phyloP scores from a whole-genome alignment of 176 grass and related monocot genomes.

The Avena atlantica region DNA sequence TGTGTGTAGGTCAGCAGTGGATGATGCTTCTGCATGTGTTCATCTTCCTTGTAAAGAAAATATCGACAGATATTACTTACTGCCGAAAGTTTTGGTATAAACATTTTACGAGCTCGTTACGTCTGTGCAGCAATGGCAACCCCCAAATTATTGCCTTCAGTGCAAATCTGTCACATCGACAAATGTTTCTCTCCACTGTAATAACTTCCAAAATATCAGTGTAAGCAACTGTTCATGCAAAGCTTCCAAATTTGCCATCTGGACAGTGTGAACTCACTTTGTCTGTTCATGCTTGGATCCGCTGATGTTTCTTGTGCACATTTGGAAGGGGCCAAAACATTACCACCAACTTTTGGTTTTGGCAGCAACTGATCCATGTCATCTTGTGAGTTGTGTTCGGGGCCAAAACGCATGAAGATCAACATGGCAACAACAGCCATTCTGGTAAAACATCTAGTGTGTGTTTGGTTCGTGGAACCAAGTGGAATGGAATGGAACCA shows the following conservation, averaged over 20 bases:
- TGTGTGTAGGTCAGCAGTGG: too few species aligned
- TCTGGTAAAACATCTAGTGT: not conserved
- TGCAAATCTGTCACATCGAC: slow-evolving; percentile 7
- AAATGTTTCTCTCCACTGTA: not conserved
- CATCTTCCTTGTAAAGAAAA: too few species aligned
- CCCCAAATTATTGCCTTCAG: not conserved
- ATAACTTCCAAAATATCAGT: slow-evolving; percentile 27
- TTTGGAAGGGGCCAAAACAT: slow-evolving; percentile 35
- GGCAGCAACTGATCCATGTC: slow-evolving; percentile 5
- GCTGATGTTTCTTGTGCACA: not conserved
- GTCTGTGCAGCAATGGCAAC: too few species aligned
- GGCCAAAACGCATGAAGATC: slow-evolving; percentile 21
- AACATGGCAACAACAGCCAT: not conserved
- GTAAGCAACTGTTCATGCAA: slow-evolving; percentile 14
- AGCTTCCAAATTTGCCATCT: slow-evolving; percentile 24
- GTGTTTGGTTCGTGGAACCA: too few species aligned
- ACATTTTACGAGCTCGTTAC: too few species aligned
- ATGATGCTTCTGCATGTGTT: too few species aligned
- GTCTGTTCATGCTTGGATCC: slow-evolving; percentile 47
- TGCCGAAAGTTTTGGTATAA: too few species aligned
- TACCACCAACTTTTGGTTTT: slow-evolving; percentile 25
- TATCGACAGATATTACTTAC: too few species aligned
- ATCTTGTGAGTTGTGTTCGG: not conserved
- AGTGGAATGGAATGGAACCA: too few species aligned
- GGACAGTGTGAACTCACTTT: slow-evolving; percentile 15